Conservation (phyloP, 2,329 filamentous ascomycete species). For the Akanthomyces lecanii region DNA sequence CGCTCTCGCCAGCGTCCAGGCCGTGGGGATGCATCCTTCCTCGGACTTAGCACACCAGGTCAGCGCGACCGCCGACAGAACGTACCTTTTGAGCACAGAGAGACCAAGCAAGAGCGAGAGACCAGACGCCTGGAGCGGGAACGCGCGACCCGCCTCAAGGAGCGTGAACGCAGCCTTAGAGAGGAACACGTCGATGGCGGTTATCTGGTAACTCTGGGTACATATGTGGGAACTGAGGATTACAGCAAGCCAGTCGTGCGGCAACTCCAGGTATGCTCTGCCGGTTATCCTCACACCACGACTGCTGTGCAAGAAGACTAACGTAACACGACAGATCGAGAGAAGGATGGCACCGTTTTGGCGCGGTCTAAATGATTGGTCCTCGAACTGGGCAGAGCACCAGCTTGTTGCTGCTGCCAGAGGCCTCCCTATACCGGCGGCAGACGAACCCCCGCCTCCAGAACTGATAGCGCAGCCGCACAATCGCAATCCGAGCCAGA, state of each 20-base stretch:
- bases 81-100: constrained; percentile 60
- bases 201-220: constrained; percentile 87
- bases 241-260: constrained; percentile 86
- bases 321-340: constrained; percentile 64
- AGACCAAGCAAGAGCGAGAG: constrained; percentile 89
- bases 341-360: constrained; percentile 90
- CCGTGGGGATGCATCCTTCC: constrained; percentile 44
- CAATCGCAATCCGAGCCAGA: not conserved
- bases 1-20: constrained; percentile 27
- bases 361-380: constrained; percentile 87
- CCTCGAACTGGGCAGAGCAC: constrained; percentile 84
- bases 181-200: constrained; percentile 95
- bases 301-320: not conserved
- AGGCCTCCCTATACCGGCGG: constrained; percentile 75
- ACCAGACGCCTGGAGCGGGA: constrained; percentile 81
- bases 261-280: constrained; percentile 71
- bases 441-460: constrained; percentile 77
- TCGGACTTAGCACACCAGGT: constrained; percentile 39
- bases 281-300: not conserved
- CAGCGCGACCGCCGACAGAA: constrained; percentile 38
- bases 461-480: constrained; percentile 47
- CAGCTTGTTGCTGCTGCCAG: constrained; percentile 90
- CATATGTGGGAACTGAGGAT: constrained; percentile 89
- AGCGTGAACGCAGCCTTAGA: constrained; percentile 82
- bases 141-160: constrained; percentile 67